Percentiles rank a stretch among this genome's conserved stretches.
phyloP scores from a whole-genome alignment of 2,329 filamentous ascomycete species.

The Trichoderma guizhouense region DNA sequence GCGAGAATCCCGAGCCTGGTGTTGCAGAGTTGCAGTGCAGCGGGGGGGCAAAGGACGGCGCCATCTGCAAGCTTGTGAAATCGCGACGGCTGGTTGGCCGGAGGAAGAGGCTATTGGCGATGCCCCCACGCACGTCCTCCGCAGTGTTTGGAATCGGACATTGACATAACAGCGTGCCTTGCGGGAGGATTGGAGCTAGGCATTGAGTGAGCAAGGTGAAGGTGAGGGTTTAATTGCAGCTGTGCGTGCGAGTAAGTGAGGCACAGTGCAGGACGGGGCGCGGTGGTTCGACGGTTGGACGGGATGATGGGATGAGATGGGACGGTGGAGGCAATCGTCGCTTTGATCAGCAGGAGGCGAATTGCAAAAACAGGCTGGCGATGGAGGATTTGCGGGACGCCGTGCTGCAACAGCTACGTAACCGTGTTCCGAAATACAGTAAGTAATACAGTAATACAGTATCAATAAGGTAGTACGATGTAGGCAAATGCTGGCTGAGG shows the following conservation, averaged over 20 bases:
- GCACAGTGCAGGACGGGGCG: neutral
- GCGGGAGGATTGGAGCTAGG: conserved; percentile 5
- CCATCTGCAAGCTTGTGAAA: conserved; percentile 3
- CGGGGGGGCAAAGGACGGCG: neutral
- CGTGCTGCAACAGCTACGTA: neutral
- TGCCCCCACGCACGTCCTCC: neutral
- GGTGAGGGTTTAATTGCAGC: conserved; percentile 4
- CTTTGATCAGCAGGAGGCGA: neutral
- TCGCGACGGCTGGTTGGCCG: neutral
- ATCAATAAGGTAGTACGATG: neutral
- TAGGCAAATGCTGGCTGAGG: neutral
- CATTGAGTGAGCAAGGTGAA: neutral
- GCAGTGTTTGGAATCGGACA: neutral
- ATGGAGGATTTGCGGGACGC: neutral
- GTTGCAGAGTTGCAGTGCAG: neutral
- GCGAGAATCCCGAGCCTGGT: neutral
- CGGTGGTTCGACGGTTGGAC: neutral
- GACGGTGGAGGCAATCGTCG: neutral
- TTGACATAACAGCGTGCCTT: neutral
- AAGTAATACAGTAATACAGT: neutral
- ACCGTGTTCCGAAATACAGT: neutral
- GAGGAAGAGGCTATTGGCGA: neutral
- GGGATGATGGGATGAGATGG: neutral
- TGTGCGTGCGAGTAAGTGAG: neutral
- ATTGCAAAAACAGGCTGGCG: neutral